phyloP scores from a whole-genome alignment of 1,284 basidiomycete genomes.

The Cronartium quercuum region DNA sequence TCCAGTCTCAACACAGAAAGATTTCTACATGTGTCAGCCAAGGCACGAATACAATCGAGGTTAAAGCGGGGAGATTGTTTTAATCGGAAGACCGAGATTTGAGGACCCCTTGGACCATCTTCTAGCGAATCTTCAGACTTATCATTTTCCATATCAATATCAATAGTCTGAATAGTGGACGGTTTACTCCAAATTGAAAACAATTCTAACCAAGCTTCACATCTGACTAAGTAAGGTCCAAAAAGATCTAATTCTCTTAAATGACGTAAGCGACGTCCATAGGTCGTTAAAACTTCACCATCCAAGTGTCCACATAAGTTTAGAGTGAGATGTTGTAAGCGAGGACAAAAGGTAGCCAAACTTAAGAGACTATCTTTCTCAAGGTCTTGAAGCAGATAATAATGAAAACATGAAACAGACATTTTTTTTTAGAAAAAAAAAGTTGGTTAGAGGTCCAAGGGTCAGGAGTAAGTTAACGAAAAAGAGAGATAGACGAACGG shows the following conservation, averaged over 20 bases:
- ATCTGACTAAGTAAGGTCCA: constrained; percentile 72
- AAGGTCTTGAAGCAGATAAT: constrained; percentile 57
- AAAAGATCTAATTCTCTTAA: constrained; percentile 72
- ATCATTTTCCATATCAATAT: not conserved
- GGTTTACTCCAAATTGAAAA: constrained; percentile 3
- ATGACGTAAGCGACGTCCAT: constrained; percentile 61
- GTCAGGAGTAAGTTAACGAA: not conserved
- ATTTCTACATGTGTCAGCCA: constrained; percentile 60
- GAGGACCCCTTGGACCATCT: not conserved
- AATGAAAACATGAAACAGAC: too few relatives aligned
- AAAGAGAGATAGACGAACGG: constrained; percentile 55
- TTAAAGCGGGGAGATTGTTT: constrained; percentile 73
- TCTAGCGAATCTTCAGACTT: not conserved
- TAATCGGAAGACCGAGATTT: constrained; percentile 39
- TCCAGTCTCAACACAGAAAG: constrained; percentile 68
- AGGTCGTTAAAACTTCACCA: constrained; percentile 61
- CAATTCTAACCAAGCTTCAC: not conserved
- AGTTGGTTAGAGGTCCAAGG: not conserved
- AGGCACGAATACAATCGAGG: constrained; percentile 60
- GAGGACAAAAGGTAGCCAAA: constrained; percentile 71
- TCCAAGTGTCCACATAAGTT: constrained; percentile 82
- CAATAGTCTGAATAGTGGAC: constrained; percentile 13
- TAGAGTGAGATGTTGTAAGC: constrained; percentile 66
- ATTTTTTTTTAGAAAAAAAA: too few relatives aligned
- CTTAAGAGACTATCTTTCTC: constrained; percentile 61